Evolutionary conservation across 2,329 filamentous ascomycete genomes (phyloP), one percentile per base, ranked within the genome.

Genomic region (Periconia sp.): DNA sequence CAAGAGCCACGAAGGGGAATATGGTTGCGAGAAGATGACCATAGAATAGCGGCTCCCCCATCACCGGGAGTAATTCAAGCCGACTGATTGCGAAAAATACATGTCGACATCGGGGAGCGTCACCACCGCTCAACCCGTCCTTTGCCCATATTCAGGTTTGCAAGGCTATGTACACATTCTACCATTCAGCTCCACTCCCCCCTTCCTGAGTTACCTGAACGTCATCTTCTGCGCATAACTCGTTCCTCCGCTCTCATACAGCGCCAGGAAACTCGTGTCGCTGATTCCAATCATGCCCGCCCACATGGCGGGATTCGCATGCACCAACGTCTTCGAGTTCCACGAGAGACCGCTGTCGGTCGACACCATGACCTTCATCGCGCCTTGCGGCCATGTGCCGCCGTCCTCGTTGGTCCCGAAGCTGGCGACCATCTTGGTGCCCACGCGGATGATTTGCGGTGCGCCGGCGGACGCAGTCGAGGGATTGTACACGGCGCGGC

Each of bases 341-440:
- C 66, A 71, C 1, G 46, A 59, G 13, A 16, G 24, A 0, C 63
- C 63, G 9, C 39, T 34, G 54, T 71, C 56, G 1, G 40, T 43
- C 43, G 61, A 68, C 3, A 59, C 57, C 31, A 65, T 30, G 6
- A 62, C n/a, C 36, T 63, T 59, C 30, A 56, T 43, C 4, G 53
- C 48, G 4, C 43, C 51, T 9, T 26, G 23, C 6, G 55, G 49
- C 57, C 51, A 56, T 9, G 17, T 36, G 5, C 58, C 58, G 0
- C 57, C 60, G 36, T 72, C 72, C 52, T 78, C 74, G 48, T 78
- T 69, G 1, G 73, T 76, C 60, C 74, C 73, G 57, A 78, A 77
- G 42, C 69, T 72, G 0, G 65, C 67, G 1, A 73, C 70, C 6
- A 78, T 53, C 1, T 62, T 72, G 6, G 68, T 70, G 2, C 74